Conservation (phyloP, 2,329 filamentous ascomycete genomes). For the Fusarium sp. region DNA sequence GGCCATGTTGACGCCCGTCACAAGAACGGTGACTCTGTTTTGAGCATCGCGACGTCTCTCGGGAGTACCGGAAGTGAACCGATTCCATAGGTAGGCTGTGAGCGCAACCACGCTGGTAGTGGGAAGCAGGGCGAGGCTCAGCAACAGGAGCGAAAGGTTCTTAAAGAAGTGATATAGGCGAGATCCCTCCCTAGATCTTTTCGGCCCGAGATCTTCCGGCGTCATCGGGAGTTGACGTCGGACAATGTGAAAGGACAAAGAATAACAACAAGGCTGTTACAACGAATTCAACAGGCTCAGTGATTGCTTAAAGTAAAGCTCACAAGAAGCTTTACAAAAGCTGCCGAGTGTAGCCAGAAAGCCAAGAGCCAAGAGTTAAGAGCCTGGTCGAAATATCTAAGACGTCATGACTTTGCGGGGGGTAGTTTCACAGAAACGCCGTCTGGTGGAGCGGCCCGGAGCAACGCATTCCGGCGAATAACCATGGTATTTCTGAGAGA, state of each 20-base stretch:
- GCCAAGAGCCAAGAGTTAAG: not conserved
- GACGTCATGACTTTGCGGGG: conserved; percentile 36
- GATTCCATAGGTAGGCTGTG: conserved; percentile 18
- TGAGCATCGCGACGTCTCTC: not conserved
- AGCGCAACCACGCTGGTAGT: conserved; percentile 1
- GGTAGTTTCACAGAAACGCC: conserved; percentile 4
- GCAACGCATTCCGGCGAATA: not conserved
- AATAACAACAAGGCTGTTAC: not conserved
- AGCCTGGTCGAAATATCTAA: conserved; percentile 17
- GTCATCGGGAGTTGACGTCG: not conserved
- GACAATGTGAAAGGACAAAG: not conserved
- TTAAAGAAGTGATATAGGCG: conserved; percentile 16
- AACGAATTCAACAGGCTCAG: not conserved
- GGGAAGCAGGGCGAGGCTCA: conserved; percentile 28
- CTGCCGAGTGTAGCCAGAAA: not conserved
- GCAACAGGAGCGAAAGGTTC: conserved; percentile 24
- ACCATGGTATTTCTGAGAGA: not conserved
- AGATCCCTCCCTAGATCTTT: not conserved
- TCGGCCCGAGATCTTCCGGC: not conserved
- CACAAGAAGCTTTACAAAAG: not conserved
- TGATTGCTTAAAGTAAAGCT: not conserved
- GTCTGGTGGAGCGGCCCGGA: conserved; percentile 1
- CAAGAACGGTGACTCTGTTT: conserved; percentile 64
- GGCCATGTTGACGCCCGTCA: conserved; percentile 79
- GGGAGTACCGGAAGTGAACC: not conserved